phyloP scores from a whole-genome alignment of 306 rosid species.

The Potentilla sterilis region DNA sequence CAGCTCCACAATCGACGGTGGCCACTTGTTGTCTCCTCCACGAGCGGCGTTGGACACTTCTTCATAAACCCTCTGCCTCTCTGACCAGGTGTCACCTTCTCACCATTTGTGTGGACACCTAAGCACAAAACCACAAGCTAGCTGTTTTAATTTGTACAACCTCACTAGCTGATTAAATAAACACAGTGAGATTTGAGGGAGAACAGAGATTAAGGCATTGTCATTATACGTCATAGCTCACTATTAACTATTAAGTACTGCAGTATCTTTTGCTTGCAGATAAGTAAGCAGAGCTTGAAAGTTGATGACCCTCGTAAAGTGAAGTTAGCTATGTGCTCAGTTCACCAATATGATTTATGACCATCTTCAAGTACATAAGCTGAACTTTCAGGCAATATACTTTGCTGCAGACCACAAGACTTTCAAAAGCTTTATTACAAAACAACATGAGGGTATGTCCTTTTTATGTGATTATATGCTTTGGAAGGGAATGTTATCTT shows the following conservation, averaged over 20 bases:
- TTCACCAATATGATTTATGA: background rate
- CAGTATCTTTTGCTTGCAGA: background rate
- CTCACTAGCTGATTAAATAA: background rate
- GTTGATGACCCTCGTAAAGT: background rate
- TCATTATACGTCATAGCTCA: background rate
- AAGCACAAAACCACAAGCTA: background rate
- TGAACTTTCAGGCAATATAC: background rate
- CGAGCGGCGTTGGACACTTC: background rate
- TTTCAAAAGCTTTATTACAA: background rate
- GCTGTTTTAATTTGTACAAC: background rate
- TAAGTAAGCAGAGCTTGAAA: background rate
- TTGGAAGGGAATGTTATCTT: background rate
- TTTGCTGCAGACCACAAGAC: background rate
- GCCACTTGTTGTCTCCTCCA: background rate
- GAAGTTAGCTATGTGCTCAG: background rate
- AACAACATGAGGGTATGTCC: background rate
- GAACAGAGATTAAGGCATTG: constrained; percentile 8
- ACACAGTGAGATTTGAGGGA: background rate
- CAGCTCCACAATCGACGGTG: background rate
- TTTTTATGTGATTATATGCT: background rate
- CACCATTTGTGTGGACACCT: background rate
- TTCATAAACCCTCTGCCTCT: background rate
- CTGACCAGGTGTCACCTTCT: constrained; percentile 2
- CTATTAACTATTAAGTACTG: too few species aligned
- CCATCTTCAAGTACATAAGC: background rate